These are phyloP conservation scores for Lachancea lanzarotensis DNA, from an alignment of 805 yeast genomes.

Conservation along the genomic window DNA sequence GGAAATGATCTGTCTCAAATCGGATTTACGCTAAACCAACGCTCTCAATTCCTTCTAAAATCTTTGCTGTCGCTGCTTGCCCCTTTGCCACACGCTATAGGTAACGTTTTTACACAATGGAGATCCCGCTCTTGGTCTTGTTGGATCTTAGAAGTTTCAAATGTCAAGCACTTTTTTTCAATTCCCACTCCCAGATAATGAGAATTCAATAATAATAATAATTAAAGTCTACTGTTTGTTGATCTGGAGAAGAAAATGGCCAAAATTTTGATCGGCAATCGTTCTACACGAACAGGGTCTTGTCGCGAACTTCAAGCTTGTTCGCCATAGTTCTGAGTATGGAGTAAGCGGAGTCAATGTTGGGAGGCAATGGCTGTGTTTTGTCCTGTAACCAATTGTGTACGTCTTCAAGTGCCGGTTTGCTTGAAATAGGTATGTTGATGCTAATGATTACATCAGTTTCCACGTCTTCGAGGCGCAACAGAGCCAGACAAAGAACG, in stretches of 20 bases:
- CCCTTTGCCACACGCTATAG: too few relatives aligned
- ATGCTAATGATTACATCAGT: conserved; percentile 60
- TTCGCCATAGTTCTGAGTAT: conserved; percentile 19
- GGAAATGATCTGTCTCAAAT: too few relatives aligned
- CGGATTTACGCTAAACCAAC: too few relatives aligned
- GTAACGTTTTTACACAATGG: background rate
- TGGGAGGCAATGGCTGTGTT: conserved; percentile 9
- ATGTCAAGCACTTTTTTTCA: too few relatives aligned
- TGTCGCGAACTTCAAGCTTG: conserved; percentile 23
- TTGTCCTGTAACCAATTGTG: background rate
- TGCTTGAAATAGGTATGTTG: conserved; percentile 45
- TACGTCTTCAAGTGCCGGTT: conserved; percentile 3
- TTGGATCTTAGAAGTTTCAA: too few relatives aligned
- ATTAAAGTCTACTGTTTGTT: too few relatives aligned
- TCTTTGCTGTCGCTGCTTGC: too few relatives aligned
- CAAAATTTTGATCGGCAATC: background rate
- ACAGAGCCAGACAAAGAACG: conserved; percentile 49
- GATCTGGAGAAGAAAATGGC: background rate
- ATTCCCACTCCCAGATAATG: too few relatives aligned
- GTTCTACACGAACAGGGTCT: conserved; percentile 22
- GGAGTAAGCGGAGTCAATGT: conserved; percentile 17
- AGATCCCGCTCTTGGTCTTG: background rate
- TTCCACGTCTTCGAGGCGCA: conserved; percentile 43
- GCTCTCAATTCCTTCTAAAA: too few relatives aligned
- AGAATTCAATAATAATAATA: too few relatives aligned